A percentile compares a stretch with the other conserved stretches of the same genome.
Conservation (phyloP, 768 basidiomycete genomes). For the Leccinum boreale region DNA sequence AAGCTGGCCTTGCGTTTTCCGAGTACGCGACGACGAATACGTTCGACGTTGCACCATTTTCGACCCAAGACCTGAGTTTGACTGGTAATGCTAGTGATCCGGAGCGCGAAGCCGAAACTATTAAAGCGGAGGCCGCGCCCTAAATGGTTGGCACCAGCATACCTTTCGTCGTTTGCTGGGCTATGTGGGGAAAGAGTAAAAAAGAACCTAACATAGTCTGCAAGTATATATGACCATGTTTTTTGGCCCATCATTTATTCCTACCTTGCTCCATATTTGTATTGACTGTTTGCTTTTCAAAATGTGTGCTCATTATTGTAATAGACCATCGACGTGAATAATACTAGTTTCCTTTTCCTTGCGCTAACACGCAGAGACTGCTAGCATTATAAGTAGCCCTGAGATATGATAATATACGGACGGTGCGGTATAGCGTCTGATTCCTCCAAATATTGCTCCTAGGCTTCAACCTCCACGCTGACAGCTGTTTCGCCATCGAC, state of each 20-base stretch:
- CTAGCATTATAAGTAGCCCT: conserved; percentile 18
- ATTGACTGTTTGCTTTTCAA: conserved; percentile 33
- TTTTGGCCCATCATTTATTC: conserved; percentile 34
- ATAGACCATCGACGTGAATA: conserved; percentile 29
- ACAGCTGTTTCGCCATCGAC: conserved; percentile 37
- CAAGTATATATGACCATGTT: conserved; percentile 34
- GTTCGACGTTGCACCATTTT: conserved; percentile 71
- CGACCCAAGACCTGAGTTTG: conserved; percentile 64
- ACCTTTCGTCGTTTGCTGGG: conserved; percentile 22
- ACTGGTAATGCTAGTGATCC: conserved; percentile 53
- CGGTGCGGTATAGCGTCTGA: conserved; percentile 8
- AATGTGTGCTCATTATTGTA: conserved; percentile 37
- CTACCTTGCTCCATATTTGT: conserved; percentile 38
- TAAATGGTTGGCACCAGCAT: conserved; percentile 22
- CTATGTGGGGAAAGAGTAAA: conserved; percentile 18
- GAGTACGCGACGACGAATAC: conserved; percentile 64
- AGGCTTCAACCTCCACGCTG: conserved; percentile 33
- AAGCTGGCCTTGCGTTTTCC: conserved; percentile 63
- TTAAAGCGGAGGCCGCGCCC: conserved; percentile 60
- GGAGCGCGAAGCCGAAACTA: conserved; percentile 59
- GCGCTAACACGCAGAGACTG: conserved; percentile 11
- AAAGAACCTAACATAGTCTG: conserved; percentile 27
- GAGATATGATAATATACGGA: conserved; percentile 17
- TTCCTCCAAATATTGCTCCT: conserved; percentile 20
- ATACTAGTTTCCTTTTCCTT: conserved; percentile 24